Evolutionary conservation across 1,284 basidiomycete genomes (phyloP), one percentile per base, ranked within the genome.

Genomic region (Naganishia albida): DNA sequence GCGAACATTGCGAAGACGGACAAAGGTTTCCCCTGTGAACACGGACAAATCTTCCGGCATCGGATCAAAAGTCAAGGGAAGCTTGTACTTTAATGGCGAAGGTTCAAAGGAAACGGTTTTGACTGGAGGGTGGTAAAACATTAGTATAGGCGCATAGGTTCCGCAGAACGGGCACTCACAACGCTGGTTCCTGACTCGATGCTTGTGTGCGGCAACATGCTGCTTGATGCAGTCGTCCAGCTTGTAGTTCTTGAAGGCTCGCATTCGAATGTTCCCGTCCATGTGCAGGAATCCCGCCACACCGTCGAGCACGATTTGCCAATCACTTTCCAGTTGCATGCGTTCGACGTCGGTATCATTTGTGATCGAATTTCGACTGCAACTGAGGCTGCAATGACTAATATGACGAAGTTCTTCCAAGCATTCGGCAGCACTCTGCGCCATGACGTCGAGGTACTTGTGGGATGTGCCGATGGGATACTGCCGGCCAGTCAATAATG

Each of bases 401-500:
- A 75, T 53, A 65, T 78, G 75, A 63, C 77, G 74, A 30, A 84
- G 72, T 62, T 78, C 75, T 62, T 79, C 73, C 2, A 83, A 72
- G 6, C 81, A 73, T 28, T 81, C 80, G 53, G 80, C 77, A 1
- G 79, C 80, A 18, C 80, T 75, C 65, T 81, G 80, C 15, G 74
- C 71, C 78, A 85, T 81, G 60, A 80, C 72, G 7, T 78, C 74
- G 1, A 80, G 70, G 13, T 80, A 81, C 7, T 77, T 76, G 69
- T 84, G 83, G 7, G 77, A 73, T 2, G 82, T 77, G 2, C 84
- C 83, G 57, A 85, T 76, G 0, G 83, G 84, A 67, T 83, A 85
- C 25, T 81, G 79, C 43, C 75, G 71, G 23, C 82, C 80, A 0
- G 80, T 76, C n/a, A 84, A 73, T 30, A 82, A 78, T 16, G 83